These are phyloP conservation scores for Rutstroemia sp. DNA, from an alignment of 2,329 filamentous ascomycete species.

Conservation along the genomic window DNA sequence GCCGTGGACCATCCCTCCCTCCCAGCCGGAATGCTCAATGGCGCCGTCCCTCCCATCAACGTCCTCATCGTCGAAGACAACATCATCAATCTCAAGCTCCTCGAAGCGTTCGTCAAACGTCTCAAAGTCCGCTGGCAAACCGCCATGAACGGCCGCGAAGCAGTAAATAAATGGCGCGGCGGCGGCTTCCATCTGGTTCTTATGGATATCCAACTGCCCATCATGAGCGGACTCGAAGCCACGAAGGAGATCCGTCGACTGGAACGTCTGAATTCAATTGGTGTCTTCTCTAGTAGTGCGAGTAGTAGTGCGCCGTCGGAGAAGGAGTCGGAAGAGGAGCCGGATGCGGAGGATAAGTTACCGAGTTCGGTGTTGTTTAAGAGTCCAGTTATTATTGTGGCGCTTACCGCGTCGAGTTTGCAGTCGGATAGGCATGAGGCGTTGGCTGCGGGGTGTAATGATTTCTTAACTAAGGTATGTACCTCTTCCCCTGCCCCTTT, in stretches of 20 bases:
- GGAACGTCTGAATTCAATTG: constrained; percentile 86
- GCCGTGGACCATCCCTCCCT: constrained; percentile 39
- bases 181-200: constrained; percentile 94
- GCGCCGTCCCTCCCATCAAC: constrained; percentile 87
- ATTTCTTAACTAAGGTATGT: constrained; percentile 91
- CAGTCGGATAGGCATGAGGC: constrained; percentile 95
- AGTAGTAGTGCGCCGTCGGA: constrained; percentile 44
- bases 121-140: constrained; percentile 95
- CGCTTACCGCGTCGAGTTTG: constrained; percentile 85
- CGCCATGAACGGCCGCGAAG: constrained; percentile 92
- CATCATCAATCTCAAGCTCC: constrained; percentile 87
- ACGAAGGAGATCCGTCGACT: constrained; percentile 89
- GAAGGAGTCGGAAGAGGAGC: constrained; percentile 35
- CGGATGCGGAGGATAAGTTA: constrained; percentile 61
- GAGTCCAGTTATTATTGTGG: constrained; percentile 95
- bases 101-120: constrained; percentile 93
- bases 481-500: no score
- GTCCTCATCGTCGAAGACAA: constrained; percentile 98
- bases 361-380: constrained; percentile 71
- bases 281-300: constrained; percentile 72
- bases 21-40: constrained; percentile 63
- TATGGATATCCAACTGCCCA: constrained; percentile 96
- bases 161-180: constrained; percentile 84
- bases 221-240: constrained; percentile 93
- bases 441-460: constrained; percentile 90